Percentiles rank a stretch among this genome's conserved stretches.
Evolutionary conservation across 148 eudicot species (phyloP).

Genomic region (Cornus controversa): DNA sequence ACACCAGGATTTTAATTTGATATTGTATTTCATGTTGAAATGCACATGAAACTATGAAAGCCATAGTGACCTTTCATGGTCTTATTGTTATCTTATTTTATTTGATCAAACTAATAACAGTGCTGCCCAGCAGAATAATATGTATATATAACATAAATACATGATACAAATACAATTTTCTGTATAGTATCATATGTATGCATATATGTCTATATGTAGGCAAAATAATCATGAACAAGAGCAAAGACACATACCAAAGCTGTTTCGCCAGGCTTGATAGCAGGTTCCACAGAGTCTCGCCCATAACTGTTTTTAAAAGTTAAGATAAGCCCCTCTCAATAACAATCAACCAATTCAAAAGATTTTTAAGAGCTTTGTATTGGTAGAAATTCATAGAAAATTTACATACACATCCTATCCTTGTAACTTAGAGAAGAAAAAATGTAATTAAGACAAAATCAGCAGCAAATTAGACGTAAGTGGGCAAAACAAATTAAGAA

Average conservation of each 20-base stretch:
- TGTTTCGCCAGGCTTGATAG: conserved; percentile 84
- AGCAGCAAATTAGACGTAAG: background rate
- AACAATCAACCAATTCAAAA: background rate
- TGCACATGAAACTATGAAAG: background rate
- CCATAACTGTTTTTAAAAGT: conserved; percentile 61
- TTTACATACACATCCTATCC: background rate
- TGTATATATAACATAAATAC: too few relatives aligned
- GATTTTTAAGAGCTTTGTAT: background rate
- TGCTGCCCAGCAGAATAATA: too few relatives aligned
- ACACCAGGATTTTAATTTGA: background rate
- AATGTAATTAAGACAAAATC: background rate
- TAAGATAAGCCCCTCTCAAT: background rate
- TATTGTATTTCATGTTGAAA: background rate
- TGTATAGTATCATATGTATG: too few relatives aligned
- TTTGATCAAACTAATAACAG: too few relatives aligned
- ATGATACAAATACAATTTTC: too few relatives aligned
- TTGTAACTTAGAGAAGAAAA: background rate
- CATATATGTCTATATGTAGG: background rate
- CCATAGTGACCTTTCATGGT: background rate
- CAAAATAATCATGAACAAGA: background rate
- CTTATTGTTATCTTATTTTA: too few relatives aligned
- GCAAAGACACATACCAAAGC: conserved; percentile 59
- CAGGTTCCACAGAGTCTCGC: conserved; percentile 85
- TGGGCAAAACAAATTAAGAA: background rate
- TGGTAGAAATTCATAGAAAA: background rate